Evolutionary conservation across 192 early-diverging fungal genomes (phyloP).

Genomic region (Funneliformis geosporum): DNA sequence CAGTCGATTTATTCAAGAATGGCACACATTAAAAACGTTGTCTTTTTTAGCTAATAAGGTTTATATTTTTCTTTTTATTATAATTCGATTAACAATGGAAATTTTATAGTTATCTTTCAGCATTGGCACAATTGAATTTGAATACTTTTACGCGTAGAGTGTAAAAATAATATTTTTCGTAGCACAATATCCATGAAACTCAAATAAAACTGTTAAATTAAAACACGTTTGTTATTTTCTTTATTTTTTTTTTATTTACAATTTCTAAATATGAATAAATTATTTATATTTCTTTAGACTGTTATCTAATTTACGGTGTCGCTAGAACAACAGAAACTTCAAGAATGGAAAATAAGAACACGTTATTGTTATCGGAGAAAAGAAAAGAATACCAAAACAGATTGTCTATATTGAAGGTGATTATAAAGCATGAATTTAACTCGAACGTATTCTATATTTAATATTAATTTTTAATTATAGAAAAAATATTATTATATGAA

Average conservation of each 20-base stretch:
- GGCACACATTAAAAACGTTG: background rate
- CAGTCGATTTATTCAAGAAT: slow-evolving; percentile 21
- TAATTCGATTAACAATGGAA: background rate
- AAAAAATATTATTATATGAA: slow-evolving; percentile 2
- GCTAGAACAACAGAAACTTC: slow-evolving; percentile 16
- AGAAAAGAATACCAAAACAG: slow-evolving; percentile 4
- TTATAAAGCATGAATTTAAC: too few species aligned
- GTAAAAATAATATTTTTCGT: background rate
- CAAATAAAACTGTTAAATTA: slow-evolving; percentile 10
- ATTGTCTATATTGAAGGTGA: slow-evolving; percentile 3
- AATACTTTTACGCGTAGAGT: background rate
- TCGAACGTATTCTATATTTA: background rate
- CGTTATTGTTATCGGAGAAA: background rate
- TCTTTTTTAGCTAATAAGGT: background rate
- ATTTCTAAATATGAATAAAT: background rate
- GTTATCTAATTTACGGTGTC: background rate
- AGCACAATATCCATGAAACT: background rate
- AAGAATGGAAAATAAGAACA: slow-evolving; percentile 24
- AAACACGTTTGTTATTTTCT: background rate
- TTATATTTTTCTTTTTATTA: background rate
- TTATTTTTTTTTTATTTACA: background rate
- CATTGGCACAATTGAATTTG: slow-evolving; percentile 18
- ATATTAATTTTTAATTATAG: background rate
- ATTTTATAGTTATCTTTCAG: slow-evolving; percentile 6
- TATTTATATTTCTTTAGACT: background rate